Percentiles rank a stretch among this genome's conserved stretches.
These are phyloP conservation scores for Dryas drummondii DNA, from an alignment of 306 rosid species.

Conservation along the genomic window DNA sequence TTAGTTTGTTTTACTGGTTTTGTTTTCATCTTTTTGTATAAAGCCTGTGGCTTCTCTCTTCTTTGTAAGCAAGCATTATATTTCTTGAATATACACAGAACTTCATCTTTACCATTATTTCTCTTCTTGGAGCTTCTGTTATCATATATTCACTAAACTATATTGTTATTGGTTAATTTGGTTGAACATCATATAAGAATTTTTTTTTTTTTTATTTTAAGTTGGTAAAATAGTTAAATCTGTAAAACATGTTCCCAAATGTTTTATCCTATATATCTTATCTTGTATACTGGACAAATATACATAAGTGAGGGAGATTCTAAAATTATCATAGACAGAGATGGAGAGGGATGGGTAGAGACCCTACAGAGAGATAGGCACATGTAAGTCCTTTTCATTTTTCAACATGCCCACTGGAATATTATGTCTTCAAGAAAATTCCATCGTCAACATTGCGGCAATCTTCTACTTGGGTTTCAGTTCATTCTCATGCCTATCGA, in stretches of 20 bases:
- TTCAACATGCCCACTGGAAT: not conserved
- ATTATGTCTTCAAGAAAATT: conserved; percentile 3
- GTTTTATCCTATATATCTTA: not conserved
- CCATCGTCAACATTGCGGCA: not conserved
- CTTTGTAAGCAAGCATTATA: too few species aligned
- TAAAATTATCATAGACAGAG: conserved; percentile 15
- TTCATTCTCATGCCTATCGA: not conserved
- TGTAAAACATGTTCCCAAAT: not conserved
- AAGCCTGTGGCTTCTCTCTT: too few species aligned
- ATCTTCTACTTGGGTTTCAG: not conserved
- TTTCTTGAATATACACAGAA: too few species aligned
- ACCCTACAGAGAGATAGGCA: not conserved
- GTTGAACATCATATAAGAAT: too few species aligned
- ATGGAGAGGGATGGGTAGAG: not conserved
- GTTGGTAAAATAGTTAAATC: too few species aligned
- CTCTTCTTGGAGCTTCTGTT: too few species aligned
- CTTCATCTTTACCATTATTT: too few species aligned
- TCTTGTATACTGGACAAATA: conserved; percentile 3
- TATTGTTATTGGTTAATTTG: too few species aligned
- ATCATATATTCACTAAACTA: too few species aligned
- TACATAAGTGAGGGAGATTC: not conserved
- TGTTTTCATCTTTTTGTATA: too few species aligned
- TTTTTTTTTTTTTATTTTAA: too few species aligned
- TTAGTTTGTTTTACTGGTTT: too few species aligned
- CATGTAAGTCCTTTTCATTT: not conserved